Conservation (phyloP, 495 filamentous ascomycete genomes). For the Hyaloscypha variabilis region DNA sequence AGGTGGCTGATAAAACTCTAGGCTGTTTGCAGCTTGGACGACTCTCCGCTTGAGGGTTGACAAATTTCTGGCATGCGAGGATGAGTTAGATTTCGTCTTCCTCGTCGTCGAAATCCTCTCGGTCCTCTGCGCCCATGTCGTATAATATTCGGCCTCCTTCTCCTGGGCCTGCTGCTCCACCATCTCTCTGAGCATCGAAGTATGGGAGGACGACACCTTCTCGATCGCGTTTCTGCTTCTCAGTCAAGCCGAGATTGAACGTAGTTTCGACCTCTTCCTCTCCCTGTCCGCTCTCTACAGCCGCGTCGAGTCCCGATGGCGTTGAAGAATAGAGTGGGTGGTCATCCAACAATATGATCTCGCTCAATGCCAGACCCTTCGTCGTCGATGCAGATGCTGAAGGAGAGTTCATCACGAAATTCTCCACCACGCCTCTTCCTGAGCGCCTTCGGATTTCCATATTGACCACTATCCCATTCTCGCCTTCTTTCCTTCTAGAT, state of each 20-base stretch:
- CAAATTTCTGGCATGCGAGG: background rate
- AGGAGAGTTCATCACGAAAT: slow-evolving; percentile 67
- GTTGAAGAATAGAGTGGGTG: slow-evolving; percentile 67
- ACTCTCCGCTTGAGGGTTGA: background rate
- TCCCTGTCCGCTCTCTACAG: slow-evolving; percentile 41
- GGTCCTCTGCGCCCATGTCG: slow-evolving; percentile 91
- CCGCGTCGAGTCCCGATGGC: slow-evolving; percentile 32
- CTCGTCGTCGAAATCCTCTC: slow-evolving; percentile 90
- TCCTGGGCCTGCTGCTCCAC: slow-evolving; percentile 73
- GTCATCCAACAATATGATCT: slow-evolving; percentile 74
- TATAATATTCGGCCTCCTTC: slow-evolving; percentile 92
- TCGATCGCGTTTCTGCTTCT: slow-evolving; percentile 80
- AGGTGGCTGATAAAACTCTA: background rate
- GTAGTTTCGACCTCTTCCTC: slow-evolving; percentile 62
- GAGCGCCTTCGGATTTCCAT: slow-evolving; percentile 84
- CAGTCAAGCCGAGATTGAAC: slow-evolving; percentile 87
- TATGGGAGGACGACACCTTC: slow-evolving; percentile 92
- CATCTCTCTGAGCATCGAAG: slow-evolving; percentile 88
- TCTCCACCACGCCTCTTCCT: slow-evolving; percentile 76
- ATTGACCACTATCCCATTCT: slow-evolving; percentile 69
- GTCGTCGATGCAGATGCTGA: slow-evolving; percentile 38
- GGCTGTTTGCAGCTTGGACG: background rate
- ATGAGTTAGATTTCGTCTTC: slow-evolving; percentile 83
- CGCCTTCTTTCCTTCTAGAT: slow-evolving; percentile 33
- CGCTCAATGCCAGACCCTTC: slow-evolving; percentile 10